These are phyloP conservation scores for Mycena rosella DNA, from an alignment of 768 basidiomycete genomes.

Conservation along the genomic window DNA sequence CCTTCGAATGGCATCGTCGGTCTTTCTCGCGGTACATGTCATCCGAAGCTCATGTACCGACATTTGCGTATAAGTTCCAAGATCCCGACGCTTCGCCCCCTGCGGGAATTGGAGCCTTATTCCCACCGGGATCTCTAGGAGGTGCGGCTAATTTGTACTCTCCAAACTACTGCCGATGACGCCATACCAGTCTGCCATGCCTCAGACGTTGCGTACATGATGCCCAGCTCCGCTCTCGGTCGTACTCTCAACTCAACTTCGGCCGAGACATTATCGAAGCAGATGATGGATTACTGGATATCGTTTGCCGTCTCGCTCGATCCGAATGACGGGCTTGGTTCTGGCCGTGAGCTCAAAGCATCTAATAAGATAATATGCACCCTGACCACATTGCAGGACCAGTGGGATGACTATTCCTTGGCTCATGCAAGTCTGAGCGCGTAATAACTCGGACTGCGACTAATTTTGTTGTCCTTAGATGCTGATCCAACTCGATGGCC, in stretches of 20 bases:
- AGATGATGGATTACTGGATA: slow-evolving; percentile 42
- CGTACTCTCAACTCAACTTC: slow-evolving; percentile 19
- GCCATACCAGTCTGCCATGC: slow-evolving; percentile 30
- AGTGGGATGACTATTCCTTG: slow-evolving; percentile 13
- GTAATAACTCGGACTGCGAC: neutral
- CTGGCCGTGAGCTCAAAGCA: slow-evolving; percentile 19
- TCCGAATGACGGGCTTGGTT: slow-evolving; percentile 38
- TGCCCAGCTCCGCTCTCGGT: slow-evolving; percentile 4
- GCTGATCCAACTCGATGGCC: slow-evolving; percentile 15
- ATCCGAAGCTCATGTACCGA: slow-evolving; percentile 11
- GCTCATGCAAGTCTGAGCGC: neutral
- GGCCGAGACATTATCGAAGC: slow-evolving; percentile 24
- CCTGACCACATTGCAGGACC: slow-evolving; percentile 2
- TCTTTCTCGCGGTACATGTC: slow-evolving; percentile 16
- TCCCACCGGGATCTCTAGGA: slow-evolving; percentile 13
- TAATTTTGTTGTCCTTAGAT: slow-evolving; percentile 8
- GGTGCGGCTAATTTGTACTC: neutral
- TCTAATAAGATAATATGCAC: neutral
- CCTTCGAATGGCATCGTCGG: slow-evolving; percentile 32
- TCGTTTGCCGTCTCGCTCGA: slow-evolving; percentile 36
- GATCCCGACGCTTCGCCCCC: slow-evolving; percentile 32
- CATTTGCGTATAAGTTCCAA: slow-evolving; percentile 35
- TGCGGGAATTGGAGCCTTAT: neutral
- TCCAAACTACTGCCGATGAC: neutral
- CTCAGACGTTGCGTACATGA: slow-evolving; percentile 34